Percentiles rank a stretch among this genome's conserved stretches.
Evolutionary conservation across 2,329 filamentous ascomycete genomes (phyloP).

Genomic region (Curvularia eragrostidis): DNA sequence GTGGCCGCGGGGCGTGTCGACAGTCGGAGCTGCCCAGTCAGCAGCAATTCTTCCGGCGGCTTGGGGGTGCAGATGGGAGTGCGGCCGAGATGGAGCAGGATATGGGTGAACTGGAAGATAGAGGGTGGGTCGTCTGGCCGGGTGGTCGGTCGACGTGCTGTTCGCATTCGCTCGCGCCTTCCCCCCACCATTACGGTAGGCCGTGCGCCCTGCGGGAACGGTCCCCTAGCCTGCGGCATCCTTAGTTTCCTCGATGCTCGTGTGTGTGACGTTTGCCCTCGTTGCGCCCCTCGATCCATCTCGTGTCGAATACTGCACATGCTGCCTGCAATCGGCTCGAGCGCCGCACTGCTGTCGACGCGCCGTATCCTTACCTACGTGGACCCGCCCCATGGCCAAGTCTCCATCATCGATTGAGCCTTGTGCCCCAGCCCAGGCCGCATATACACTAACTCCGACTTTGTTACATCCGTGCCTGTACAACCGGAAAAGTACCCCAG

Average conservation of each 20-base stretch:
- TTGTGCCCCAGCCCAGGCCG: neutral
- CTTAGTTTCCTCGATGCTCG: neutral
- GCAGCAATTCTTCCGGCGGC: neutral
- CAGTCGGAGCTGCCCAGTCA: neutral
- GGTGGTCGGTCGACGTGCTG: slow-evolving; percentile 14
- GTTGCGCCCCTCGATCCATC: neutral
- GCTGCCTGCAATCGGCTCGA: neutral
- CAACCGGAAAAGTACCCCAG: neutral
- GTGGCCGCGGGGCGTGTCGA: neutral
- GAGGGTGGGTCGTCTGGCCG: slow-evolving; percentile 10
- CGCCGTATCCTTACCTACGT: neutral
- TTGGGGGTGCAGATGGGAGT: neutral
- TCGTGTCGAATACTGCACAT: neutral
- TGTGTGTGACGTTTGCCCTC: too few relatives aligned
- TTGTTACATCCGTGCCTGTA: slow-evolving; percentile 13
- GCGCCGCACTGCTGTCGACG: neutral
- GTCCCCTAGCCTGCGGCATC: slow-evolving; percentile 12
- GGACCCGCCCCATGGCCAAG: slow-evolving; percentile 11
- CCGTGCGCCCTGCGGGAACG: slow-evolving; percentile 23
- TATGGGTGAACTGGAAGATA: slow-evolving; percentile 20
- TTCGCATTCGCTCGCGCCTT: slow-evolving; percentile 12
- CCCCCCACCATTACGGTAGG: slow-evolving; percentile 22
- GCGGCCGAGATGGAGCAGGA: slow-evolving; percentile 6
- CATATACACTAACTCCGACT: slow-evolving; percentile 8
- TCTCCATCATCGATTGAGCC: slow-evolving; percentile 5